phyloP scores from a whole-genome alignment of 345 rosid genomes.

The Angophora floribunda region DNA sequence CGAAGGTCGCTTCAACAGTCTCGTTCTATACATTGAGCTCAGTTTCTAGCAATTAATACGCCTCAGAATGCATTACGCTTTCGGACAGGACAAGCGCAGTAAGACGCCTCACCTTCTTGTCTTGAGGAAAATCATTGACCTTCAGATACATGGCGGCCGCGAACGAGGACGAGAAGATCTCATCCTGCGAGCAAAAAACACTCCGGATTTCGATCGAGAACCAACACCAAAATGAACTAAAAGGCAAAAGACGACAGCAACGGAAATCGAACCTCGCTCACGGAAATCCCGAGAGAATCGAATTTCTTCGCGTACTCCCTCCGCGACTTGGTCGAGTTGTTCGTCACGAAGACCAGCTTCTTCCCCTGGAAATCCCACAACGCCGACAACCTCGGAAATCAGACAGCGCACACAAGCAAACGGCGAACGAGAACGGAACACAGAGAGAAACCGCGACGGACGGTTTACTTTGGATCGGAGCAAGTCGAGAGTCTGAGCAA shows the following conservation, averaged over 20 bases:
- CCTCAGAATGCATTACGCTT: not conserved
- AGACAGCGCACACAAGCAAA: not conserved
- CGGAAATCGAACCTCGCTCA: slow-evolving; percentile 39
- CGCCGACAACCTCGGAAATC: not conserved
- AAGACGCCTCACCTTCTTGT: slow-evolving; percentile 51
- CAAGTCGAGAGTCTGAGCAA: slow-evolving; percentile 42
- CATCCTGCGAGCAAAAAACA: slow-evolving; percentile 38
- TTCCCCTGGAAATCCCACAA: slow-evolving; percentile 39
- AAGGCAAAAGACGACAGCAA: not conserved
- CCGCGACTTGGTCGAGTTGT: slow-evolving; percentile 75
- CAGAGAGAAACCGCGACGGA: not conserved
- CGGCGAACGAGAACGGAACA: not conserved
- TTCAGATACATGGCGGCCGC: slow-evolving; percentile 93
- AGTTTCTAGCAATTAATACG: not conserved
- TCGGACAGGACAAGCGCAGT: not conserved
- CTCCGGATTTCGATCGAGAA: not conserved
- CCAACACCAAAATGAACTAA: not conserved
- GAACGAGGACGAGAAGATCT: slow-evolving; percentile 85
- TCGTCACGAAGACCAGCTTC: slow-evolving; percentile 77
- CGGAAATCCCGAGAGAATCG: slow-evolving; percentile 61
- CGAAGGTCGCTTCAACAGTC: not conserved
- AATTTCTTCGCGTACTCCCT: slow-evolving; percentile 65
- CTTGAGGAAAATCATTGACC: slow-evolving; percentile 53
- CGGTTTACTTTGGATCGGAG: slow-evolving; percentile 56
- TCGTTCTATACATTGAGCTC: not conserved